These are phyloP conservation scores for Suillus placidus DNA, from an alignment of 768 basidiomycete genomes.

Conservation along the genomic window DNA sequence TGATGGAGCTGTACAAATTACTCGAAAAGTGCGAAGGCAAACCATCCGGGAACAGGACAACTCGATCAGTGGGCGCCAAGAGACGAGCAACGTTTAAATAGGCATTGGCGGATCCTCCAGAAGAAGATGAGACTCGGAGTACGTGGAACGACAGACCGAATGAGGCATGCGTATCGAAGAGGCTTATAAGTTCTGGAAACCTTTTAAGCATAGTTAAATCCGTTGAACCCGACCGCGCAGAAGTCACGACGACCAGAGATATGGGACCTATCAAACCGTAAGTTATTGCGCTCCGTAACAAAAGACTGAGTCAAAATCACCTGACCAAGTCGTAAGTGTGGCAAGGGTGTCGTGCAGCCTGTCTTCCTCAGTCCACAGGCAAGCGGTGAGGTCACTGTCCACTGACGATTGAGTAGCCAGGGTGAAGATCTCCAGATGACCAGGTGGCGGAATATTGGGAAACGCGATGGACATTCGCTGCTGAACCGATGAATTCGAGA, in stretches of 20 bases:
- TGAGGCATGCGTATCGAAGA: slow-evolving; percentile 25
- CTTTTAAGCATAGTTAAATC: slow-evolving; percentile 13
- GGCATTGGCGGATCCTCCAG: slow-evolving; percentile 47
- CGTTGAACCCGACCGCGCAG: slow-evolving; percentile 31
- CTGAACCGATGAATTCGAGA: slow-evolving; percentile 31
- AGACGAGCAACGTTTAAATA: slow-evolving; percentile 68
- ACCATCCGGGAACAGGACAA: slow-evolving; percentile 56
- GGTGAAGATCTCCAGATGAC: slow-evolving; percentile 41
- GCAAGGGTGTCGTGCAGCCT: slow-evolving; percentile 36
- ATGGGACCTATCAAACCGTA: slow-evolving; percentile 42
- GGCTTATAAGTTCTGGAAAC: slow-evolving; percentile 21
- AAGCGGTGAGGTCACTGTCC: slow-evolving; percentile 42
- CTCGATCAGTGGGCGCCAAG: slow-evolving; percentile 49
- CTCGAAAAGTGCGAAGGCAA: slow-evolving; percentile 31
- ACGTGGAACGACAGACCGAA: slow-evolving; percentile 44
- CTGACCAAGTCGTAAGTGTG: slow-evolving; percentile 49
- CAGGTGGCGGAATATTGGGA: slow-evolving; percentile 28
- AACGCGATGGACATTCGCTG: slow-evolving; percentile 42
- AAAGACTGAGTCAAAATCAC: slow-evolving; percentile 26
- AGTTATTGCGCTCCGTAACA: neutral
- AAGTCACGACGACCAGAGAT: slow-evolving; percentile 51
- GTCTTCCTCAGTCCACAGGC: slow-evolving; percentile 49
- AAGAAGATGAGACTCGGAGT: slow-evolving; percentile 42
- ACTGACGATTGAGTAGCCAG: slow-evolving; percentile 24
- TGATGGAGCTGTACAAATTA: slow-evolving; percentile 19